Evolutionary conservation across 2,329 filamentous ascomycete species (phyloP), one percentile per base, ranked within the genome.

Genomic region (Ilyonectria destructans): DNA sequence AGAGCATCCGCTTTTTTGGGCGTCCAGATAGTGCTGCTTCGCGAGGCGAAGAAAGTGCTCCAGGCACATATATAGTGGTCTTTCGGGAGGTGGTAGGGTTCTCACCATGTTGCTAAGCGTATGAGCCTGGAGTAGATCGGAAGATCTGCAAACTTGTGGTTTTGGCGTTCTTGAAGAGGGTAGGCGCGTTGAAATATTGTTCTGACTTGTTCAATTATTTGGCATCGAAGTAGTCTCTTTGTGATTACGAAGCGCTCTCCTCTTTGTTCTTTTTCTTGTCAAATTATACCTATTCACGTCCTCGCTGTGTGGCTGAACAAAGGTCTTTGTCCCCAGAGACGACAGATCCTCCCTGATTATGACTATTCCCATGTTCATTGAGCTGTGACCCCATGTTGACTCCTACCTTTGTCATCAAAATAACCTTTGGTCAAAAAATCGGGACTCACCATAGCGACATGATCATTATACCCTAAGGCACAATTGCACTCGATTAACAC

Each of bases 21-120:
- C 5, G 1, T 19, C 12, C 5, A 35, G 12, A n/a, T 62, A 49
- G 12, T 59, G 43, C 1, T 26, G 6, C n/a, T 67, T 23, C 6
- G 58, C 49, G 10, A 63, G 37, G 1, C 17, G 19, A 2, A 67
- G 49, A 52, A 69, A 67, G 23, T 69, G 67, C 1, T 33, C 21
- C 1, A 62, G 31, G 17, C 67, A 69, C 15, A 69, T 19, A 8
- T 17, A 43, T 7, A 43, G 15, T 8, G 40, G 40, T n/a, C 40
- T 15, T n/a, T n/a, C 40, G 8, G 40, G n/a, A n/a, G 15, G n/a
- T 17, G 15, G 15, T n/a, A 19, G n/a, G 15, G 17, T n/a, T 43
- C n/a, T 17, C 6, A n/a, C 15, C 8, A 43, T 43, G 15, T 43
- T 15, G n/a, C 8, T 43, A 8, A 4, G 40, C 40, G n/a, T 43